Base-by-base conservation (phyloP, 257 asterid species). In the Ballota nigra region DNA sequence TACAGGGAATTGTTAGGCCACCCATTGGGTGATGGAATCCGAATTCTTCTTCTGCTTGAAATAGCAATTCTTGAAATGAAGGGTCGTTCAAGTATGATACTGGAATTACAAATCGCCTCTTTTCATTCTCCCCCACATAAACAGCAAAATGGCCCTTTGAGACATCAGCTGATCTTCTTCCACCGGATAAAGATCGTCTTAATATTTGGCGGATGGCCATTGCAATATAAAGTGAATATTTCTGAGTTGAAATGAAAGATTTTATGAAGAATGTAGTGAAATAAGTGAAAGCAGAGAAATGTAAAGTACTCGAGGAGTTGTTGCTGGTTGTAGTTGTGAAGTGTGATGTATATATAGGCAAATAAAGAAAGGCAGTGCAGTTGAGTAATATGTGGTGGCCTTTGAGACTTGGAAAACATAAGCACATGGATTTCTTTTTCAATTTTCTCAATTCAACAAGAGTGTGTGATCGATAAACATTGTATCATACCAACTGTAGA, bases 1-100 rank as follows among this genome's bases (percentile, higher is more conserved):
- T 78, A 62, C 86, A 84, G 1, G 87, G 88, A 69, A 84, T 78
- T 1, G 89, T 80, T 11, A 86, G 78, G 4, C 89, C 89, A 11
- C 80, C 80, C 72, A 28, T 69, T 6, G 76, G 76, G 55, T 69
- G 80, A 41, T 40, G 9, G n/a, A 76, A 76, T 9, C 72, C 68
- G 12, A 24, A 76, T 59, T 71, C 81, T 60, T 77, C 62, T 24
- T 57, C 38, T 24, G 63, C 38, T 57, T 57, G 63, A 24, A 24
- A 1, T 26, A 57, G 2, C 63, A 57, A 13, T 57, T 57, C 38
- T 26, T 57, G 63, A 57, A 57, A 57, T 2, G 63, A 57, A 63
- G 65, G 43, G 2, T n/a, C 5, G 23, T 59, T 77, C 77, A 52
- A 28, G 55, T 47, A 71, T 16, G 77, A 57, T 4, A 77, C 6